These are phyloP conservation scores for Conticribra guillardii DNA, from an alignment of 108 stramenopile genomes.

Conservation along the genomic window DNA sequence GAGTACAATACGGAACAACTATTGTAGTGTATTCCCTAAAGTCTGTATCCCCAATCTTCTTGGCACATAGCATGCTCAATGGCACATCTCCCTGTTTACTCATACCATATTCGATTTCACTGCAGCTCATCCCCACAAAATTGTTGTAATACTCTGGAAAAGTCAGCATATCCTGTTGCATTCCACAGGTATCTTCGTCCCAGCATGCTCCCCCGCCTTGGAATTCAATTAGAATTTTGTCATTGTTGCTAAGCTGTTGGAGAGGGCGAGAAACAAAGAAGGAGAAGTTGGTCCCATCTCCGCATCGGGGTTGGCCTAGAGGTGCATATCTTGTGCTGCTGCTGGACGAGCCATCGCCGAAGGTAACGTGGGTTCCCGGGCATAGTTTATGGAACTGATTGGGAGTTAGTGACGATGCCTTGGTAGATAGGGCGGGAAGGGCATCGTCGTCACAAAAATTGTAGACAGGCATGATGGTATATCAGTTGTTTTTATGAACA, in stretches of 20 bases:
- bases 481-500: too few species aligned
- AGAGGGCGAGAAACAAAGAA: slow-evolving; percentile 52
- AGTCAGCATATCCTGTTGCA: slow-evolving; percentile 32
- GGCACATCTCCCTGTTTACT: slow-evolving; percentile 4
- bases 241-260: slow-evolving; percentile 26
- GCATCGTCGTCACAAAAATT: slow-evolving; percentile 31
- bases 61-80: slow-evolving; percentile 50
- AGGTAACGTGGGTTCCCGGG: slow-evolving; percentile 24
- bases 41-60: slow-evolving; percentile 30
- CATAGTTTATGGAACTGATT: slow-evolving; percentile 51
- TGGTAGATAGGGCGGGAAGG: slow-evolving; percentile 21
- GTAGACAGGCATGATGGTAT: too few species aligned
- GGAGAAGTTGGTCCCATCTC: slow-evolving; percentile 59
- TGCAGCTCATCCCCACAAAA: slow-evolving; percentile 44
- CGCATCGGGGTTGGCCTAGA: slow-evolving; percentile 56
- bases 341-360: background rate
- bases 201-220: slow-evolving; percentile 68
- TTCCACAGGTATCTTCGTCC: slow-evolving; percentile 51
- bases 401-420: slow-evolving; percentile 25
- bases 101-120: slow-evolving; percentile 42
- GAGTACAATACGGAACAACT: slow-evolving; percentile 60
- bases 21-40: slow-evolving; percentile 60
- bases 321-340: slow-evolving; percentile 5
- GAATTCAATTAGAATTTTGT: slow-evolving; percentile 59
- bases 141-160: slow-evolving; percentile 39